A percentile compares a stretch with the other conserved stretches of the same genome.
phyloP scores from a whole-genome alignment of 441 rosid genomes.

The Cnidoscolus chayamansa region DNA sequence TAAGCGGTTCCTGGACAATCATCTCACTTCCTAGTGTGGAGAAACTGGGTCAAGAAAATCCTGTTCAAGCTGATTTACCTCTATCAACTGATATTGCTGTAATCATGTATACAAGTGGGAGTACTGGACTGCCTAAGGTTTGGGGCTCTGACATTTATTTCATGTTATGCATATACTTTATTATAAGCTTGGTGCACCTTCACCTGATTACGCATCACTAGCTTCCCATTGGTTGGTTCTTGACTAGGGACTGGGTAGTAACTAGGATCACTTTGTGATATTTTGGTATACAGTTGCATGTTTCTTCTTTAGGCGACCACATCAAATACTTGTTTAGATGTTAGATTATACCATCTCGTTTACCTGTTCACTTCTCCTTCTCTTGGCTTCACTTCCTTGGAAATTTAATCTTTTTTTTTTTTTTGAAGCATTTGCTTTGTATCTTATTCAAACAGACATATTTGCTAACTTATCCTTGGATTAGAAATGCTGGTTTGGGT shows the following conservation, averaged over 20 bases:
- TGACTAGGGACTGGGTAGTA: background rate
- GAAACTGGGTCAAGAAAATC: slow-evolving; percentile 69
- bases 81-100: slow-evolving; percentile 77
- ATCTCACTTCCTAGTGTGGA: slow-evolving; percentile 59
- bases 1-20: slow-evolving; percentile 55
- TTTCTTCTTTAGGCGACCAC: slow-evolving; percentile 1
- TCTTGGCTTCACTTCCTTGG: background rate
- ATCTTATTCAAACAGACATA: background rate
- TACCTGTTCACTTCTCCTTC: background rate
- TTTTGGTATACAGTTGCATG: background rate
- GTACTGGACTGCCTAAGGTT: slow-evolving; percentile 96
- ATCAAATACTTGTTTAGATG: background rate
- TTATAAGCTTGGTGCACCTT: slow-evolving; percentile 3
- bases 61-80: slow-evolving; percentile 68
- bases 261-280: background rate
- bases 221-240: slow-evolving; percentile 5
- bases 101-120: slow-evolving; percentile 98
- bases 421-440: background rate
- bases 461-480: background rate
- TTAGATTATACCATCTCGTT: background rate
- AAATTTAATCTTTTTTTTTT: too few relatives aligned
- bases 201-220: background rate
- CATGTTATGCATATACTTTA: slow-evolving; percentile 6
- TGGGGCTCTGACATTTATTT: slow-evolving; percentile 11
- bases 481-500: background rate